Percentiles rank a stretch among this genome's conserved stretches.
Evolutionary conservation across 2,329 filamentous ascomycete genomes (phyloP).

Genomic region (Aspergillus sp.): DNA sequence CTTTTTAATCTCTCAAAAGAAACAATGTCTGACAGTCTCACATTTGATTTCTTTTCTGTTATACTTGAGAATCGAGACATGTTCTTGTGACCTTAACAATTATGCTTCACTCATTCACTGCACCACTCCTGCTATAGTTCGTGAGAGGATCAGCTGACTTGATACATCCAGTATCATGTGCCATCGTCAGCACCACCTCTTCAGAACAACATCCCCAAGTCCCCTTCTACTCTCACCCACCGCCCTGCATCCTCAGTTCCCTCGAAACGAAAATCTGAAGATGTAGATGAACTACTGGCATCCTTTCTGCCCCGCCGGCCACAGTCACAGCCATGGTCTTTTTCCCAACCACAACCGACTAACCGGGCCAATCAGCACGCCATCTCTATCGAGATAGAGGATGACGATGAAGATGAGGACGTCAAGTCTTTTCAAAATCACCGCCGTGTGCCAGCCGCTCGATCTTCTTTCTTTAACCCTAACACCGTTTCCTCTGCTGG

Average conservation of each 20-base stretch:
- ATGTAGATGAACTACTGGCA: not conserved
- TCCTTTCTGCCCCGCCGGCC: not conserved
- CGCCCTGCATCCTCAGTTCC: constrained; percentile 19
- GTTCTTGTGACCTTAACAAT: too few relatives aligned
- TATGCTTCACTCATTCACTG: not conserved
- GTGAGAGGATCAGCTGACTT: not conserved
- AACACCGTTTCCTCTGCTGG: too few relatives aligned
- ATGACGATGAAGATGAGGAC: too few relatives aligned
- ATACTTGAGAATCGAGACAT: too few relatives aligned
- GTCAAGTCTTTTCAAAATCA: too few relatives aligned
- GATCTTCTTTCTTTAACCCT: too few relatives aligned
- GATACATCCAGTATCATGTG: not conserved
- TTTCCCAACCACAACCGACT: not conserved
- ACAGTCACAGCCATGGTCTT: not conserved
- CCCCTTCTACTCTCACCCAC: constrained; percentile 18
- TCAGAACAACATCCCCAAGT: constrained; percentile 5
- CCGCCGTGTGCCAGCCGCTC: too few relatives aligned
- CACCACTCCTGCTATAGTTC: not conserved
- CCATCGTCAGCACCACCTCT: not conserved
- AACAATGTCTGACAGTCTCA: too few relatives aligned
- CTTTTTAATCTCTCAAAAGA: not conserved
- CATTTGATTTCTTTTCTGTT: not conserved
- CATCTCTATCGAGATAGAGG: not conserved
- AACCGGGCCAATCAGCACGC: not conserved
- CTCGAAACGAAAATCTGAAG: constrained; percentile 21